A percentile compares a stretch with the other conserved stretches of the same genome.
Conservation (phyloP, 768 basidiomycete species). For the Leccinum pellstonianum region DNA sequence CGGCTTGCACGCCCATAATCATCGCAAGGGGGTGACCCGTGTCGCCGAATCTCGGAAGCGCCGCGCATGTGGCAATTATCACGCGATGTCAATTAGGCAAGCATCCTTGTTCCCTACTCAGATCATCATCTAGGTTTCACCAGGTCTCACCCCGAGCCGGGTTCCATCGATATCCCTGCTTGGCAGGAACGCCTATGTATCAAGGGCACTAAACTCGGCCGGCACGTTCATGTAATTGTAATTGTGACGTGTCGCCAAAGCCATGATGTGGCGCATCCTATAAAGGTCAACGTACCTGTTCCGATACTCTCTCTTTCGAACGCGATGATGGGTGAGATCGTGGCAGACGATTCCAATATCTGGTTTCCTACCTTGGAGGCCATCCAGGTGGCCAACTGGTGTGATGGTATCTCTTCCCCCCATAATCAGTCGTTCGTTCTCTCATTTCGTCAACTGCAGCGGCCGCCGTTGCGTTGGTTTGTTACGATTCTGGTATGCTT, state of each 20-base stretch:
- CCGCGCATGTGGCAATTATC: no score
- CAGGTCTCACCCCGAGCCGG: no score
- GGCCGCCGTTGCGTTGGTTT: constrained; percentile 18
- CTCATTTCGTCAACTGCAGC: background rate
- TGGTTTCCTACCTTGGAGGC: constrained; percentile 12
- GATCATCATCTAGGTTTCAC: no score
- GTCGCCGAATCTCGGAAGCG: no score
- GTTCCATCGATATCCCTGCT: no score
- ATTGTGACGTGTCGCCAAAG: background rate
- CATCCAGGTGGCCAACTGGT: constrained; percentile 18
- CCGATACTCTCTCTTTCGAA: no score
- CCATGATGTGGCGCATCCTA: background rate
- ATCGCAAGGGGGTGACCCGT: no score
- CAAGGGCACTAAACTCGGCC: background rate
- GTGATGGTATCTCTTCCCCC: constrained; percentile 10
- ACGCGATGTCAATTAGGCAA: no score
- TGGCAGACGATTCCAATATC: constrained; percentile 9
- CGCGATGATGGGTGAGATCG: constrained; percentile 10
- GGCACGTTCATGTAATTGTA: no score
- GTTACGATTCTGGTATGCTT: constrained; percentile 15
- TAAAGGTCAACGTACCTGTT: background rate
- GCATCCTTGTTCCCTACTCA: no score
- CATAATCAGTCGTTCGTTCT: background rate
- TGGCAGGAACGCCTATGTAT: background rate
- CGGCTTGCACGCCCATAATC: no score